Percentiles rank a stretch among this genome's conserved stretches.
phyloP scores from a whole-genome alignment of 352 stramenopile genomes.

The Phytophthora fragariaefolia region DNA sequence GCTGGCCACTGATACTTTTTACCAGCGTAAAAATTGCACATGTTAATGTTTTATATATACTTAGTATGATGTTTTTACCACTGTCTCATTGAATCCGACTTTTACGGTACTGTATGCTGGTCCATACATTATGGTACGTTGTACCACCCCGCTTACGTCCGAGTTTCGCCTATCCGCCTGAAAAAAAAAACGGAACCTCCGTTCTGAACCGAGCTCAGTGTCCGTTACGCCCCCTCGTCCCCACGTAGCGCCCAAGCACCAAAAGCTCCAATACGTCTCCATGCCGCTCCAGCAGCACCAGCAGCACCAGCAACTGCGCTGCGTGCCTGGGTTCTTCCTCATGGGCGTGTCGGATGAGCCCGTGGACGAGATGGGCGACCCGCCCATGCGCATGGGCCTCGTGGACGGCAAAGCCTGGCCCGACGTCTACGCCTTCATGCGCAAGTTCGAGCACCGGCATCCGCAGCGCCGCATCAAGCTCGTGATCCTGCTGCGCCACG shows the following conservation, averaged over 20 bases:
- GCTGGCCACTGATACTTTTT: too few relatives aligned
- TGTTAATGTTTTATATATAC: too few relatives aligned
- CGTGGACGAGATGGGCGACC: conserved; percentile 40
- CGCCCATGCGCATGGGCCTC: conserved; percentile 49
- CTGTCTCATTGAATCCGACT: conserved; percentile 5
- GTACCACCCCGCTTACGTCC: neutral
- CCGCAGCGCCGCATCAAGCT: conserved; percentile 45
- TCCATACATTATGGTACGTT: too few relatives aligned
- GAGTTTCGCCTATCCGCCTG: neutral
- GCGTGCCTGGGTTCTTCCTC: conserved; percentile 51
- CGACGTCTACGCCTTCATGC: conserved; percentile 47
- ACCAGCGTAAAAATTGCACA: too few relatives aligned
- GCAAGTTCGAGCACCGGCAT: conserved; percentile 32
- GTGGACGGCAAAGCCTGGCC: conserved; percentile 50
- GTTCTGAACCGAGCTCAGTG: conserved; percentile 3
- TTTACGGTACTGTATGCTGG: too few relatives aligned
- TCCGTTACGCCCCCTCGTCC: conserved; percentile 24
- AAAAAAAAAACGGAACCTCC: conserved; percentile 18
- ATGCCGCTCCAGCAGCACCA: conserved; percentile 3
- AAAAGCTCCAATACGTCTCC: neutral
- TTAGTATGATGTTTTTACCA: neutral
- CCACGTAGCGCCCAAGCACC: conserved; percentile 12
- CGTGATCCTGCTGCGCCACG: conserved; percentile 69
- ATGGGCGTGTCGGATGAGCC: conserved; percentile 43
- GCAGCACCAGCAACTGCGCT: conserved; percentile 35